A percentile compares a stretch with the other conserved stretches of the same genome.
Evolutionary conservation across 2,329 filamentous ascomycete genomes (phyloP).

Genomic region (Diaporthe ampelina): DNA sequence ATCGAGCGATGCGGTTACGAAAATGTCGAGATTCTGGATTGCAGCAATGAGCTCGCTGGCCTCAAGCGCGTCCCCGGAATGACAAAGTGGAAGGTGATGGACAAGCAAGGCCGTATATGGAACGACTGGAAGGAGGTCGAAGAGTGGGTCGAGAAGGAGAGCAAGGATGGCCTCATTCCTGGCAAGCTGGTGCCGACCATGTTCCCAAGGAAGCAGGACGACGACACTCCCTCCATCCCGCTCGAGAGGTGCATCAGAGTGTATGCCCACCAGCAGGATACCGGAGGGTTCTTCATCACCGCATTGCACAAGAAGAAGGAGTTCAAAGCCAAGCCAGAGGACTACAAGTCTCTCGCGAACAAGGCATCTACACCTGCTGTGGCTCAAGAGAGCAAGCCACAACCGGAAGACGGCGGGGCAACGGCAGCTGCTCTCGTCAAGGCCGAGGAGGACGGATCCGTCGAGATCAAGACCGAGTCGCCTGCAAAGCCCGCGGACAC

Average conservation of each 20-base stretch:
- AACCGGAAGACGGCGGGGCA: constrained; percentile 30
- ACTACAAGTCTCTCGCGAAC: constrained; percentile 56
- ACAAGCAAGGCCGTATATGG: constrained; percentile 85
- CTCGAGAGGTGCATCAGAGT: constrained; percentile 93
- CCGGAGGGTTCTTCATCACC: constrained; percentile 97
- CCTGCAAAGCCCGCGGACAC: constrained; percentile 43
- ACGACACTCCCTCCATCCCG: constrained; percentile 74
- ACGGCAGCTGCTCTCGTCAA: constrained; percentile 29
- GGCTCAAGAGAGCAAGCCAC: constrained; percentile 21
- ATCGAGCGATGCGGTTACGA: constrained; percentile 87
- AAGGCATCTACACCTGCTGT: not conserved
- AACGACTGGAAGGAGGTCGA: constrained; percentile 86
- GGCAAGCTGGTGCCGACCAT: constrained; percentile 82
- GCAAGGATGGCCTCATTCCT: constrained; percentile 71
- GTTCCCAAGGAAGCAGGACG: constrained; percentile 77
- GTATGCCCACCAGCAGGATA: constrained; percentile 96
- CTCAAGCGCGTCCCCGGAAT: constrained; percentile 84
- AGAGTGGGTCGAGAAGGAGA: constrained; percentile 69
- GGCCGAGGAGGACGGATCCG: constrained; percentile 33
- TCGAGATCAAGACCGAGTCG: constrained; percentile 38
- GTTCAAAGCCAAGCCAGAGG: constrained; percentile 82
- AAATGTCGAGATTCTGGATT: constrained; percentile 89
- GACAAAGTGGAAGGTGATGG: constrained; percentile 90
- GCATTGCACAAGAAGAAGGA: constrained; percentile 93
- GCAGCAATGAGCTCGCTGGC: constrained; percentile 80